Evolutionary conservation across 2,329 filamentous ascomycete genomes (phyloP).

Genomic region (Ploettnerulaceae sp.): DNA sequence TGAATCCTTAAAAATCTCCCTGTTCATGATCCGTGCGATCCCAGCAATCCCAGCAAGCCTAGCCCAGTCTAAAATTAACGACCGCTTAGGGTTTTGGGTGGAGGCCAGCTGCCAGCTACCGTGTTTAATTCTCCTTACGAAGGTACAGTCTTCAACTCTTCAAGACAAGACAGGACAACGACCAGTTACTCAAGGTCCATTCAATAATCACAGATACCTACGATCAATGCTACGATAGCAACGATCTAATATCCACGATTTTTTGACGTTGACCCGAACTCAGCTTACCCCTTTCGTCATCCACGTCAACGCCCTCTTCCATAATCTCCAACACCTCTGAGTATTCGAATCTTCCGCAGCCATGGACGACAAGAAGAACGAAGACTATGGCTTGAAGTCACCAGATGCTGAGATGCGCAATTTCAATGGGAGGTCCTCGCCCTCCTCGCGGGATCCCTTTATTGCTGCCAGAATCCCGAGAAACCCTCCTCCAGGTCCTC

Average conservation of each 20-base stretch:
- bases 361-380: slow-evolving; percentile 89
- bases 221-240: slow-evolving; percentile 19
- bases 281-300: slow-evolving; percentile 5
- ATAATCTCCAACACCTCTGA: not conserved
- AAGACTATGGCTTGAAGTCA: slow-evolving; percentile 70
- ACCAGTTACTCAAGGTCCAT: slow-evolving; percentile 3
- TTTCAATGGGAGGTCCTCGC: slow-evolving; percentile 34
- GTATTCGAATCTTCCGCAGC: slow-evolving; percentile 29
- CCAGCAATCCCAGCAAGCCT: too few species aligned
- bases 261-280: not conserved
- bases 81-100: too few species aligned
- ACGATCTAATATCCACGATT: slow-evolving; percentile 1
- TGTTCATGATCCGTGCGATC: too few species aligned
- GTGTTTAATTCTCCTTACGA: slow-evolving; percentile 8
- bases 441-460: slow-evolving; percentile 36
- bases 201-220: not conserved
- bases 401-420: slow-evolving; percentile 39
- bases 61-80: too few species aligned
- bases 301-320: not conserved
- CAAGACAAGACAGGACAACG: slow-evolving; percentile 3
- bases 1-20: too few species aligned
- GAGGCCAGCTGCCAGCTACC: slow-evolving; percentile 16
- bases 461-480: slow-evolving; percentile 29
- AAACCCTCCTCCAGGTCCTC: slow-evolving; percentile 15
- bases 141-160: slow-evolving; percentile 3